A percentile compares a stretch with the other conserved stretches of the same genome.
Conservation (phyloP, 768 basidiomycete species). For the Ramaria sp. region DNA sequence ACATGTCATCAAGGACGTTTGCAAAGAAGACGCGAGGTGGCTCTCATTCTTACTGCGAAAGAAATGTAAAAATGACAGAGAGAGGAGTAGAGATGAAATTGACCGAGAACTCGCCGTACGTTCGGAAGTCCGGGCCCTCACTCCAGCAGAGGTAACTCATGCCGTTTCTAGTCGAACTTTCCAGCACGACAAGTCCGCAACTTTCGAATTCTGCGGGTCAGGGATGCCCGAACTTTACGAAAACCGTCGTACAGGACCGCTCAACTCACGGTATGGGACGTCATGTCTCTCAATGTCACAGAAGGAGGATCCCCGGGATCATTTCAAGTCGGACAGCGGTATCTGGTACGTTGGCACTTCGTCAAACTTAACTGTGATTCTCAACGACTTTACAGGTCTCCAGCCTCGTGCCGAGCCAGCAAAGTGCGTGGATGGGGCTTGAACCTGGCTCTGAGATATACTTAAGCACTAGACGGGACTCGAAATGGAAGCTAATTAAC, state of each 20-base stretch:
- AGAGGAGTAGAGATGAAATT: constrained; percentile 45
- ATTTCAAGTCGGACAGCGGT: constrained; percentile 56
- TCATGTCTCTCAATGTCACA: constrained; percentile 33
- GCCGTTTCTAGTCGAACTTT: constrained; percentile 36
- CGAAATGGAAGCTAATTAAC: constrained; percentile 37
- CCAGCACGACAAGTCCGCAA: constrained; percentile 66
- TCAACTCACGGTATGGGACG: constrained; percentile 82
- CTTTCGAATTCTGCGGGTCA: constrained; percentile 62
- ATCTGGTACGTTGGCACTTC: constrained; percentile 36
- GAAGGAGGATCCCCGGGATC: constrained; percentile 36
- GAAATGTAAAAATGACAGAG: constrained; percentile 36
- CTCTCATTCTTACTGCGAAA: constrained; percentile 43
- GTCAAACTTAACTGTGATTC: constrained; percentile 8
- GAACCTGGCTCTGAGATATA: constrained; percentile 56
- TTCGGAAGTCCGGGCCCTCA: constrained; percentile 4
- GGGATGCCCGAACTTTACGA: constrained; percentile 47
- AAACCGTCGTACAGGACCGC: constrained; percentile 47
- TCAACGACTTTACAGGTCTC: constrained; percentile 33
- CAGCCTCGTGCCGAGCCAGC: constrained; percentile 60
- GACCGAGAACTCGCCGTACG: constrained; percentile 64
- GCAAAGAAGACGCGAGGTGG: constrained; percentile 45
- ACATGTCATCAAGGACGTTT: constrained; percentile 30
- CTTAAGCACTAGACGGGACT: constrained; percentile 53
- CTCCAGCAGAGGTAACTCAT: neutral
- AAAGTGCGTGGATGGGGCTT: constrained; percentile 58